Evolutionary conservation across 352 stramenopile genomes (phyloP).

Genomic region (Phytophthora kernoviae): DNA sequence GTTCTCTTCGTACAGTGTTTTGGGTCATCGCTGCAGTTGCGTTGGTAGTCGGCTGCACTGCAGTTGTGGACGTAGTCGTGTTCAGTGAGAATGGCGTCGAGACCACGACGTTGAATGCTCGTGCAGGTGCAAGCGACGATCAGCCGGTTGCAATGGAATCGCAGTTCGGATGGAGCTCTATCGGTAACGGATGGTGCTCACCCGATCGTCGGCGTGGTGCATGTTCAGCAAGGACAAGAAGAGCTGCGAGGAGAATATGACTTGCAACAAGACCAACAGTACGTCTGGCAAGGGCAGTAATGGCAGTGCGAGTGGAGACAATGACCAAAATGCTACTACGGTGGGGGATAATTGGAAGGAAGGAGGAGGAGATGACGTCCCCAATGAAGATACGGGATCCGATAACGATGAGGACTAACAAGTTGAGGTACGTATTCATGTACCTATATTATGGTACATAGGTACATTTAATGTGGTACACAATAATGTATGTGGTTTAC

Average conservation of each 20-base stretch:
- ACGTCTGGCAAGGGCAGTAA: neutral
- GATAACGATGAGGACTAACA: too few relatives aligned
- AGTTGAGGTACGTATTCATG: too few relatives aligned
- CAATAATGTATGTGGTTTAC: too few relatives aligned
- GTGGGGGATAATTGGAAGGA: too few relatives aligned
- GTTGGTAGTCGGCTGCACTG: slow-evolving; percentile 24
- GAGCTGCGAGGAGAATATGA: slow-evolving; percentile 20
- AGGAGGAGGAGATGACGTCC: too few relatives aligned
- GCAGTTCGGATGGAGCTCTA: slow-evolving; percentile 31
- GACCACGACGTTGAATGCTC: slow-evolving; percentile 16
- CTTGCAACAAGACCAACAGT: slow-evolving; percentile 17
- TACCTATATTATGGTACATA: too few relatives aligned
- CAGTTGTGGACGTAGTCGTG: slow-evolving; percentile 17
- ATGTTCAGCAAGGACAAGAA: slow-evolving; percentile 33
- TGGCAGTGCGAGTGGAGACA: slow-evolving; percentile 12
- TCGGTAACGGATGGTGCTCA: slow-evolving; percentile 30
- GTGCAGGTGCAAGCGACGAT: slow-evolving; percentile 2
- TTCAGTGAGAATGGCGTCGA: slow-evolving; percentile 8
- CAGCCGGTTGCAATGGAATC: slow-evolving; percentile 17
- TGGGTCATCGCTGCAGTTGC: slow-evolving; percentile 9
- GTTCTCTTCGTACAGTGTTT: slow-evolving; percentile 17
- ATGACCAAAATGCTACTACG: slow-evolving; percentile 11
- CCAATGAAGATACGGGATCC: too few relatives aligned
- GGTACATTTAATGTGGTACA: too few relatives aligned
- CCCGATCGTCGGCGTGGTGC: slow-evolving; percentile 24